phyloP scores from a whole-genome alignment of 768 basidiomycete genomes.

The Leccinellum rugosiceps region DNA sequence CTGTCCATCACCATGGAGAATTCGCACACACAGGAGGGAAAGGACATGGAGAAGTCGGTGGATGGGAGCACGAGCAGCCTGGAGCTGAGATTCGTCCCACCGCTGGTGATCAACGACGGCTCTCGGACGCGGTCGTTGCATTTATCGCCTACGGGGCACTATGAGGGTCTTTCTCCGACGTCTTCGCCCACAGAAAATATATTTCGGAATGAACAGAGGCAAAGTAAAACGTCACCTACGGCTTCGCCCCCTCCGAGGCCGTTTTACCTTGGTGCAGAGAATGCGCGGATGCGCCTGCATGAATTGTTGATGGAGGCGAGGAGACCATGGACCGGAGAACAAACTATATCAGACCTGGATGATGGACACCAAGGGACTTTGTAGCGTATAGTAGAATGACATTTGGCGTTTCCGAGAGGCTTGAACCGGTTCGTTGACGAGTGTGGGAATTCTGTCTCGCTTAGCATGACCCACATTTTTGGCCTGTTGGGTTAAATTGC shows the following conservation, averaged over 20 bases:
- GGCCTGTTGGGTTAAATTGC: slow-evolving; percentile 1
- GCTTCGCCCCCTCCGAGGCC: neutral
- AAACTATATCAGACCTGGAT: neutral
- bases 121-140: neutral
- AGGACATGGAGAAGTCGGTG: neutral
- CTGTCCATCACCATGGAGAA: neutral
- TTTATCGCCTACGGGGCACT: slow-evolving; percentile 19
- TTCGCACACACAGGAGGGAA: neutral
- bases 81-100: slow-evolving; percentile 17
- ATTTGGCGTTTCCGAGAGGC: too few species aligned
- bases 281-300: slow-evolving; percentile 11
- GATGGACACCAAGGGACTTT: neutral
- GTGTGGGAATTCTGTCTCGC: slow-evolving; percentile 6
- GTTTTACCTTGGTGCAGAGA: slow-evolving; percentile 6
- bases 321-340: neutral
- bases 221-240: neutral
- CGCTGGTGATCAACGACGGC: slow-evolving; percentile 1
- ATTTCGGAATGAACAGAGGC: neutral
- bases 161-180: slow-evolving; percentile 4
- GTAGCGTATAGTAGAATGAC: neutral
- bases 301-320: slow-evolving; percentile 19
- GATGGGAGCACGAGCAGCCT: slow-evolving; percentile 16
- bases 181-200: neutral
- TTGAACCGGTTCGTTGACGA: neutral
- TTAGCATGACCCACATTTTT: slow-evolving; percentile 1